phyloP scores from a whole-genome alignment of 2,329 filamentous ascomycete species.

The Colletotrichum sp. region DNA sequence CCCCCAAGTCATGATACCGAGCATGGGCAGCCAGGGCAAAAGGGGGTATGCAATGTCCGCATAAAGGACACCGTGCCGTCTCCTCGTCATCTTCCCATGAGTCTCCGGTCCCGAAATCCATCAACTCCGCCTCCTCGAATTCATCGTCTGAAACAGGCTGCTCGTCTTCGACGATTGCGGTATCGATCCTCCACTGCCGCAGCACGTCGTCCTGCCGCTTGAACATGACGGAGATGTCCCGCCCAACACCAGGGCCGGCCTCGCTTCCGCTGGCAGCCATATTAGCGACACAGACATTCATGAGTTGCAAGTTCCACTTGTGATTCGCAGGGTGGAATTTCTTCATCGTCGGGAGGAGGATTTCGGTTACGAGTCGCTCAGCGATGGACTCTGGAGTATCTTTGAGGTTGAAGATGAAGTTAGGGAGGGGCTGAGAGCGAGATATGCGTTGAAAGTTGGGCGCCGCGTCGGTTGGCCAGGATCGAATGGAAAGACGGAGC shows the following conservation, averaged over 20 bases:
- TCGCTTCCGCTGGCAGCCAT: constrained; percentile 68
- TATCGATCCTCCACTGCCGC: constrained; percentile 67
- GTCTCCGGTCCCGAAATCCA: constrained; percentile 33
- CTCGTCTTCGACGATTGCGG: constrained; percentile 18
- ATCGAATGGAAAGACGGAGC: constrained; percentile 79
- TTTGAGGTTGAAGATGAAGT: constrained; percentile 71
- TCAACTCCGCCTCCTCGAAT: constrained; percentile 25
- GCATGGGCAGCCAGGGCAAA: constrained; percentile 66
- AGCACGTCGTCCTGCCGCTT: constrained; percentile 72
- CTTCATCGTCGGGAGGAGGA: constrained; percentile 74
- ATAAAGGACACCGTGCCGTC: constrained; percentile 45
- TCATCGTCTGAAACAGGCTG: constrained; percentile 21
- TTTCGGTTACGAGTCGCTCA: constrained; percentile 72
- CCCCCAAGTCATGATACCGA: constrained; percentile 51
- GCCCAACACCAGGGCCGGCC: constrained; percentile 59
- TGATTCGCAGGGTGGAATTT: constrained; percentile 72
- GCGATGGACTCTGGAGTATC: constrained; percentile 65
- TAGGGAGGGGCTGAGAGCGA: constrained; percentile 75
- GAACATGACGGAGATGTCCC: constrained; percentile 87
- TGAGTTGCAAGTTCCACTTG: constrained; percentile 79
- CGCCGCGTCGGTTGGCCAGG: constrained; percentile 52
- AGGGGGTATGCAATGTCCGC: constrained; percentile 57
- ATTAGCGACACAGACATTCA: constrained; percentile 89
- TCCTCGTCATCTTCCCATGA: constrained; percentile 28
- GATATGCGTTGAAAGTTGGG: constrained; percentile 75